phyloP scores from a whole-genome alignment of 345 rosid genomes.

The Gossypium bickii region DNA sequence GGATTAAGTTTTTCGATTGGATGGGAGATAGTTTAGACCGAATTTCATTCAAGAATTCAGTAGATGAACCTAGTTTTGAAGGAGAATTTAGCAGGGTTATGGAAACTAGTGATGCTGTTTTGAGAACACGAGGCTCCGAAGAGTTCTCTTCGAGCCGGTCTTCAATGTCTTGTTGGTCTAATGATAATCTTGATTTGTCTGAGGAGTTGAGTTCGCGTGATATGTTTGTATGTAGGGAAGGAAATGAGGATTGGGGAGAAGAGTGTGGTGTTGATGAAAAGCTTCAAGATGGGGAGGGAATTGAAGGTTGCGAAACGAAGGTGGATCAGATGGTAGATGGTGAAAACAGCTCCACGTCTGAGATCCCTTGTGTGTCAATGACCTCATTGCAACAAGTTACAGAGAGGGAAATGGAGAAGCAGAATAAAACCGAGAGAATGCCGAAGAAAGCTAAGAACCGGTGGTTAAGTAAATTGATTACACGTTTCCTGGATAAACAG shows the following conservation, averaged over 20 bases:
- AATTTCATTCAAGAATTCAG: conserved; percentile 17
- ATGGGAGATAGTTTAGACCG: conserved; percentile 42
- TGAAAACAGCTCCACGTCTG: background rate
- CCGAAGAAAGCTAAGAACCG: conserved; percentile 43
- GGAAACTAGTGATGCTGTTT: conserved; percentile 43
- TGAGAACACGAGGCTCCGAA: conserved; percentile 37
- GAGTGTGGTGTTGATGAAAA: conserved; percentile 26
- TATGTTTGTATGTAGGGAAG: conserved; percentile 32
- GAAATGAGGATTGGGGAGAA: conserved; percentile 27
- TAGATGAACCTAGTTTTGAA: conserved; percentile 21
- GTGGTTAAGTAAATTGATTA: conserved; percentile 60
- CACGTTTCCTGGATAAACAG: conserved; percentile 49
- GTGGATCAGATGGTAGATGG: conserved; percentile 15
- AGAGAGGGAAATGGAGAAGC: conserved; percentile 28
- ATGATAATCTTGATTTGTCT: conserved; percentile 33
- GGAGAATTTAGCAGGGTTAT: conserved; percentile 34
- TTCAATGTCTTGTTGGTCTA: conserved; percentile 34
- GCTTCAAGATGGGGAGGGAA: conserved; percentile 16
- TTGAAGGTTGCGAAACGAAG: conserved; percentile 20
- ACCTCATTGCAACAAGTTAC: conserved; percentile 22
- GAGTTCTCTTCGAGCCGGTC: conserved; percentile 48
- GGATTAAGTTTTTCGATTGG: conserved; percentile 55
- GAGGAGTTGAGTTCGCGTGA: conserved; percentile 30
- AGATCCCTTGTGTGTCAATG: conserved; percentile 16
- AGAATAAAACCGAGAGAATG: conserved; percentile 20